Percentiles rank a stretch among this genome's conserved stretches.
Conservation (phyloP, 805 yeast species). For the Starmerella floricola region DNA sequence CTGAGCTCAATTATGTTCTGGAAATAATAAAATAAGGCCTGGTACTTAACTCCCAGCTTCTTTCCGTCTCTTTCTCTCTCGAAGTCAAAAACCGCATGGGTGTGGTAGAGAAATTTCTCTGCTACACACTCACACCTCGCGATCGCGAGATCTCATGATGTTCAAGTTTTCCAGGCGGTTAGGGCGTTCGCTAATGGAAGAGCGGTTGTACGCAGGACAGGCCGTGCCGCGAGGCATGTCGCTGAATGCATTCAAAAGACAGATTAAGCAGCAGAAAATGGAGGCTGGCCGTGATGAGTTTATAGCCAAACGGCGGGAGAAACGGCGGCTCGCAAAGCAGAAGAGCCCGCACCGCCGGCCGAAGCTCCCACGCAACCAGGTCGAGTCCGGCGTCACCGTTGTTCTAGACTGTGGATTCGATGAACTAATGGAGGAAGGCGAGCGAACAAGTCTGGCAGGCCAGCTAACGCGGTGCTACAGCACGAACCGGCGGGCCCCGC, state of each 20-base stretch:
- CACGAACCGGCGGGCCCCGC: slow-evolving; percentile 50
- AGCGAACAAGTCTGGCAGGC: slow-evolving; percentile 53
- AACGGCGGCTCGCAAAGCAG: slow-evolving; percentile 30
- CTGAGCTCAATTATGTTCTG: too few species aligned
- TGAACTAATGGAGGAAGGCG: slow-evolving; percentile 70
- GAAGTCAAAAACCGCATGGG: too few species aligned
- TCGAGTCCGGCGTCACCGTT: slow-evolving; percentile 38
- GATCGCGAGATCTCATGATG: background rate
- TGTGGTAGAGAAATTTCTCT: too few species aligned
- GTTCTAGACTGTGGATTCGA: slow-evolving; percentile 88
- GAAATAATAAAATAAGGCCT: too few species aligned
- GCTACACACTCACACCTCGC: background rate
- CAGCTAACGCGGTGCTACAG: slow-evolving; percentile 79
- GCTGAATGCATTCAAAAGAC: slow-evolving; percentile 70
- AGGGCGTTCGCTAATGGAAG: too few species aligned
- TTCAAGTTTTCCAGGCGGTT: too few species aligned
- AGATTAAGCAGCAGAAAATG: slow-evolving; percentile 45
- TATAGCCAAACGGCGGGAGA: slow-evolving; percentile 41
- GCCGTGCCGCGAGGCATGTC: slow-evolving; percentile 76
- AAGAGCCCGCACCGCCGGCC: slow-evolving; percentile 15
- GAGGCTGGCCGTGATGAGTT: slow-evolving; percentile 55
- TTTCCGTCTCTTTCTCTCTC: too few species aligned
- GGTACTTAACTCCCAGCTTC: too few species aligned
- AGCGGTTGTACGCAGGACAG: slow-evolving; percentile 8
- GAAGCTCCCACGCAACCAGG: slow-evolving; percentile 16